Evolutionary conservation across 1,139 yeast species (phyloP).

Genomic region (Trichomonascaceae sp.): DNA sequence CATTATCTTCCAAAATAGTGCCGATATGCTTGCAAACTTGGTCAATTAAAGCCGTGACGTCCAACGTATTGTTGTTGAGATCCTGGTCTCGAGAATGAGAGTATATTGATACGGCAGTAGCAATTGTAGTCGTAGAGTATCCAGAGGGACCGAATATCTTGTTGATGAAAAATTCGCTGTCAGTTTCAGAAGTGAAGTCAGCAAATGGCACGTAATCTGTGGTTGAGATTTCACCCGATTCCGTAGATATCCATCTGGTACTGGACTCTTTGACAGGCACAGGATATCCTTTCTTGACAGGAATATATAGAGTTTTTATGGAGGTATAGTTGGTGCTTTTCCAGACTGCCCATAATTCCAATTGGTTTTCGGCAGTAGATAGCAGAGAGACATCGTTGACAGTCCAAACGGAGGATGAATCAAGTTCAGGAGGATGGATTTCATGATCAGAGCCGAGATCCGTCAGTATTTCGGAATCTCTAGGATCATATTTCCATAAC

Average conservation of each 20-base stretch:
- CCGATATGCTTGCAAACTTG: conserved; percentile 31
- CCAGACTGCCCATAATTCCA: conserved; percentile 45
- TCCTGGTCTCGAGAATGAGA: conserved; percentile 24
- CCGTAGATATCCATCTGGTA: conserved; percentile 3
- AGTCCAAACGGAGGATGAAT: conserved; percentile 45
- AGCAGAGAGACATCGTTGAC: conserved; percentile 34
- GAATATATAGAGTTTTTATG: conserved; percentile 34
- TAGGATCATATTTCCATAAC: conserved; percentile 33
- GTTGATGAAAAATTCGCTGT: conserved; percentile 37
- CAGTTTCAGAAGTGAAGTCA: conserved; percentile 23
- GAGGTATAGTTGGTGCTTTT: conserved; percentile 56
- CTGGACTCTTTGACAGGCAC: neutral
- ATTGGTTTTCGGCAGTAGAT: conserved; percentile 21
- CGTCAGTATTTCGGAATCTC: conserved; percentile 22
- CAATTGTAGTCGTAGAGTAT: conserved; percentile 42
- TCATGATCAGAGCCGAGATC: conserved; percentile 31
- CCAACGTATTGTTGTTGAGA: conserved; percentile 5
- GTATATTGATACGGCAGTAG: conserved; percentile 39
- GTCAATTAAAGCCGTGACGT: conserved; percentile 26
- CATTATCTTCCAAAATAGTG: conserved; percentile 15
- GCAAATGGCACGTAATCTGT: conserved; percentile 8
- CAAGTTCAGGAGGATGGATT: conserved; percentile 25
- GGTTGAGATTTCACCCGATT: neutral
- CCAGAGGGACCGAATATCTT: conserved; percentile 45
- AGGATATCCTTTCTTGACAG: conserved; percentile 7